These are phyloP conservation scores for Neurospora discreta DNA, from an alignment of 495 filamentous ascomycete species.

Conservation along the genomic window DNA sequence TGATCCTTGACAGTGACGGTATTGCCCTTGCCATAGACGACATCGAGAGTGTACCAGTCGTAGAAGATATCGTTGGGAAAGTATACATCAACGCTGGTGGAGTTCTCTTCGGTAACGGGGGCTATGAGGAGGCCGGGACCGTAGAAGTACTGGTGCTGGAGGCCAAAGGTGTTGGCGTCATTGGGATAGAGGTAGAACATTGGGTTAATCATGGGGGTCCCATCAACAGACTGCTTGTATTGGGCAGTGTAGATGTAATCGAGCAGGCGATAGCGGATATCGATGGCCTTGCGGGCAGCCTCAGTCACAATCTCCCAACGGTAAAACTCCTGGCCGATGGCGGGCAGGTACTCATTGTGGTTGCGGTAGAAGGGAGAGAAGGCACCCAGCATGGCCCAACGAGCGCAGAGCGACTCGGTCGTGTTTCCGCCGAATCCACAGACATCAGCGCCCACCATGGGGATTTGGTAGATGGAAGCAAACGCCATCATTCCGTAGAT, in stretches of 20 bases:
- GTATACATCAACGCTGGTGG: conserved; percentile 58
- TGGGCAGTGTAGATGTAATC: conserved; percentile 79
- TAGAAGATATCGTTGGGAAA: conserved; percentile 68
- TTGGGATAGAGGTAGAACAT: conserved; percentile 63
- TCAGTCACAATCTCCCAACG: conserved; percentile 53
- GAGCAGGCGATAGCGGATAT: conserved; percentile 62
- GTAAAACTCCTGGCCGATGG: conserved; percentile 67
- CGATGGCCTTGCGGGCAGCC: conserved; percentile 60
- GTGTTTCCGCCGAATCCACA: conserved; percentile 68
- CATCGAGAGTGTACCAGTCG: conserved; percentile 56
- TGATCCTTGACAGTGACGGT: conserved; percentile 43
- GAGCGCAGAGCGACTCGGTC: conserved; percentile 68
- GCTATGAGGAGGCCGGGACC: conserved; percentile 60
- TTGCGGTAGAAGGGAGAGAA: conserved; percentile 80
- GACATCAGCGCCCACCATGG: conserved; percentile 73
- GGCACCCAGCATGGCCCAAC: conserved; percentile 73
- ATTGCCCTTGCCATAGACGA: conserved; percentile 45
- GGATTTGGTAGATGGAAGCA: conserved; percentile 69
- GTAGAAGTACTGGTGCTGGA: conserved; percentile 64
- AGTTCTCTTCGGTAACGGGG: conserved; percentile 54
- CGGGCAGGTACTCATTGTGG: conserved; percentile 44
- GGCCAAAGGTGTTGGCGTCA: conserved; percentile 47
- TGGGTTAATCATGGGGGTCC: conserved; percentile 57
- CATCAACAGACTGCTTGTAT: conserved; percentile 51
- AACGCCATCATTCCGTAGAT: conserved; percentile 65